These are phyloP conservation scores for Fusarium sororula DNA, from an alignment of 2,329 filamentous ascomycete genomes.

Conservation along the genomic window DNA sequence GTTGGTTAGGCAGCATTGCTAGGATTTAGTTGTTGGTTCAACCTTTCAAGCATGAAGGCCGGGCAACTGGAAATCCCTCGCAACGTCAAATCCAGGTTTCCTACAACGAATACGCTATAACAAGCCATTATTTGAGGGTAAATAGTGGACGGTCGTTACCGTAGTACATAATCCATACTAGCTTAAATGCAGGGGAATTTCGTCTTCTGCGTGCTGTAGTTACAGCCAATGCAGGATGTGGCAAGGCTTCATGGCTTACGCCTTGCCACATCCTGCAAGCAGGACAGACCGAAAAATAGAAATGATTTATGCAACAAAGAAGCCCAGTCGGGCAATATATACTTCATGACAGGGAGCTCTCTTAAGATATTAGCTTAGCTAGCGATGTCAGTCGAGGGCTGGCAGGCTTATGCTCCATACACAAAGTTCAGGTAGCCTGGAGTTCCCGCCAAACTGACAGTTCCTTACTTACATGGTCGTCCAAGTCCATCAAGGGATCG, in stretches of 20 bases:
- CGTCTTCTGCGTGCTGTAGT: not conserved
- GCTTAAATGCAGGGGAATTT: not conserved
- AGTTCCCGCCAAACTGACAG: fast-evolving
- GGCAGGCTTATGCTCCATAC: fast-evolving
- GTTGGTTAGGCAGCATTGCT: not conserved
- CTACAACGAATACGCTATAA: fast-evolving
- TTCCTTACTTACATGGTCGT: fast-evolving
- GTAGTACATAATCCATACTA: not conserved
- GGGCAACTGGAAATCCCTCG: not conserved
- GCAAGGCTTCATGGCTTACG: too few relatives aligned
- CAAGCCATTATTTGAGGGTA: fast-evolving
- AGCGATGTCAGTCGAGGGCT: not conserved
- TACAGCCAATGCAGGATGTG: not conserved
- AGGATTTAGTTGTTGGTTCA: not conserved
- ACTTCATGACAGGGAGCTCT: not conserved
- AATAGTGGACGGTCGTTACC: not conserved
- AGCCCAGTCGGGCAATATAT: fast-evolving
- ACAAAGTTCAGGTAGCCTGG: fast-evolving
- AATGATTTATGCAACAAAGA: not conserved
- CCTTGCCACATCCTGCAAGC: not conserved
- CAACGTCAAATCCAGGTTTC: fast-evolving
- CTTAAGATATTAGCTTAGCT: fast-evolving
- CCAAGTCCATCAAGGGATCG: not conserved
- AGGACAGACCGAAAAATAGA: not conserved
- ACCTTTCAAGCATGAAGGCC: not conserved